phyloP scores from a whole-genome alignment of 2,329 filamentous ascomycete species.

The Kalmusia sp. region DNA sequence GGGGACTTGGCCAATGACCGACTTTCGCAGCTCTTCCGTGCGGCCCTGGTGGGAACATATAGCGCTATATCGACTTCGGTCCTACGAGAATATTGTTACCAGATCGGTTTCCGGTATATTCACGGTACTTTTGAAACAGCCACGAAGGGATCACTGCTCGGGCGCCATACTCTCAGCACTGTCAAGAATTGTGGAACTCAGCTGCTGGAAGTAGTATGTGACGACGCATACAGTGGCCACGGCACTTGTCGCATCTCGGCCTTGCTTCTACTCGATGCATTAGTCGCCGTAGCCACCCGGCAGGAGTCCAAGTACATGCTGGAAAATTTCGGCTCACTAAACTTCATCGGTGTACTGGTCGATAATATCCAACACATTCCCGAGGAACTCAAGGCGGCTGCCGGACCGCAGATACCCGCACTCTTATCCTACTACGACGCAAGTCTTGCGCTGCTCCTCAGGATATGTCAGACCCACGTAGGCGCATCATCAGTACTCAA shows the following conservation, averaged over 20 bases:
- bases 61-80: conserved; percentile 73
- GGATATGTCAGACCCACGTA: conserved; percentile 81
- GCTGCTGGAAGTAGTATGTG: conserved; percentile 85
- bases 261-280: conserved; percentile 78
- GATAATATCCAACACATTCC: conserved; percentile 84
- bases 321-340: conserved; percentile 80
- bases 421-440: conserved; percentile 72
- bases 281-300: conserved; percentile 75
- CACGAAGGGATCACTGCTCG: conserved; percentile 37
- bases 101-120: conserved; percentile 87
- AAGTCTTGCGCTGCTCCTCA: conserved; percentile 80
- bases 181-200: conserved; percentile 82
- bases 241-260: conserved; percentile 83
- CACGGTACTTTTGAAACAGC: conserved; percentile 67
- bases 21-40: conserved; percentile 88
- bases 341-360: conserved; percentile 89
- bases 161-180: conserved; percentile 67
- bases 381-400: conserved; percentile 61
- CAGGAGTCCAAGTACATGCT: conserved; percentile 78
- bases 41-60: conserved; percentile 80
- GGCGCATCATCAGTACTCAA: conserved; percentile 89
- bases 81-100: conserved; percentile 86
- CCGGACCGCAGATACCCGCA: conserved; percentile 57
- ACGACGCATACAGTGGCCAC: conserved; percentile 89
- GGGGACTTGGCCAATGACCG: conserved; percentile 85